phyloP scores from a whole-genome alignment of 2,329 filamentous ascomycete genomes.

The Zymoseptoria pseudotritici region DNA sequence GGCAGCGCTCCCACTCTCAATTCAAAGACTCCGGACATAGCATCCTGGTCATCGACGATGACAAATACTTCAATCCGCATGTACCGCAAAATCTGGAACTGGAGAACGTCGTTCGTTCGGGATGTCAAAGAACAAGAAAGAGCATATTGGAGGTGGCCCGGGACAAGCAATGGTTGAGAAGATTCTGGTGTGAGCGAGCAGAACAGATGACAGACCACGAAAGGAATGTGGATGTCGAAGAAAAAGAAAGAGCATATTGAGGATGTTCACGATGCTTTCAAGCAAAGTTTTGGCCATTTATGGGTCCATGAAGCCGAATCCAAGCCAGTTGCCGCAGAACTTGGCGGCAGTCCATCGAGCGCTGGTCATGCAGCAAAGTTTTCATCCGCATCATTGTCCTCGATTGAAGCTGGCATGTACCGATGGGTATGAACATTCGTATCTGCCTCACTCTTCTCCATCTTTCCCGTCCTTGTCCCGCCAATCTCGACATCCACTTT shows the following conservation, averaged over 20 bases:
- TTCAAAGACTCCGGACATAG: conserved; percentile 78
- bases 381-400: too few species aligned
- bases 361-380: too few species aligned
- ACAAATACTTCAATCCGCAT: conserved; percentile 90
- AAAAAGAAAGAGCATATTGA: conserved; percentile 60
- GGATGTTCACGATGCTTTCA: conserved; percentile 25
- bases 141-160: conserved; percentile 58
- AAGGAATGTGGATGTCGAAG: conserved; percentile 99
- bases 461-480: too few species aligned
- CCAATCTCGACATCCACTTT: too few species aligned
- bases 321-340: too few species aligned
- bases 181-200: conserved; percentile 72
- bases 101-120: conserved; percentile 74
- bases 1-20: conserved; percentile 57
- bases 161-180: too few species aligned
- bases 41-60: conserved; percentile 92
- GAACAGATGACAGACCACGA: conserved; percentile 91
- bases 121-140: conserved; percentile 97
- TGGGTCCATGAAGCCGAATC: too few species aligned
- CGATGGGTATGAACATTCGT: too few species aligned
- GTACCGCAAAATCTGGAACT: conserved; percentile 74
- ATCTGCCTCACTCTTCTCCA: too few species aligned
- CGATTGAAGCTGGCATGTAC: too few species aligned
- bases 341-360: too few species aligned
- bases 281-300: too few species aligned